Conservation (phyloP, 2,329 filamentous ascomycete species). For the Cladophialophora immunda region DNA sequence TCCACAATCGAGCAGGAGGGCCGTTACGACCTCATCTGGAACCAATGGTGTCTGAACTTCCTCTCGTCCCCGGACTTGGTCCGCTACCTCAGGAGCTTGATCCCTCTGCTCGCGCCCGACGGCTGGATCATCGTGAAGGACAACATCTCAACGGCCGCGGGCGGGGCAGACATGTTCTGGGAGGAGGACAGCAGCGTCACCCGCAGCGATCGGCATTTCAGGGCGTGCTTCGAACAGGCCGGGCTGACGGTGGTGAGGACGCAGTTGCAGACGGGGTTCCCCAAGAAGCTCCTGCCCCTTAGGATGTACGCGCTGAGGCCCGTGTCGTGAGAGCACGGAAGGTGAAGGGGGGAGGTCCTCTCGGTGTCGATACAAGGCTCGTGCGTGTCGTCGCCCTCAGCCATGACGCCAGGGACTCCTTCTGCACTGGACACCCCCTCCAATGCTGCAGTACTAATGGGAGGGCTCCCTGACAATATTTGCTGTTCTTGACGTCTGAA, state of each 20-base stretch:
- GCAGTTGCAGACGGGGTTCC: constrained; percentile 77
- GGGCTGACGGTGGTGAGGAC: constrained; percentile 73
- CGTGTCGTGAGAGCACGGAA: neutral
- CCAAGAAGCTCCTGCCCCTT: constrained; percentile 73
- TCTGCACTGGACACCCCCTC: no score
- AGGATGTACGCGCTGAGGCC: constrained; percentile 79
- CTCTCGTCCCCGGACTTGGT: constrained; percentile 78
- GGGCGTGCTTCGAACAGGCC: constrained; percentile 72
- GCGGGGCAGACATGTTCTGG: constrained; percentile 74
- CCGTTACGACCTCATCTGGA: constrained; percentile 83
- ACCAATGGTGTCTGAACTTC: constrained; percentile 89
- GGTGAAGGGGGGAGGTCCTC: no score
- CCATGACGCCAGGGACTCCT: no score
- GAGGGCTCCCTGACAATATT: no score
- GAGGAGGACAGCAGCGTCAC: constrained; percentile 80
- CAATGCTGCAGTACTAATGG: no score
- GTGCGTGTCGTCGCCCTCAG: no score
- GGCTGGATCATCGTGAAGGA: constrained; percentile 78
- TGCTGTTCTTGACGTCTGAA: no score
- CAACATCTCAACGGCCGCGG: constrained; percentile 69
- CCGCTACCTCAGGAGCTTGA: constrained; percentile 71
- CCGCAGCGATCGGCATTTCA: constrained; percentile 76
- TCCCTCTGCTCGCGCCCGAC: constrained; percentile 53
- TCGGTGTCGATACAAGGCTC: no score
- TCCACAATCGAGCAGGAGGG: neutral